phyloP scores from a whole-genome alignment of 306 rosid genomes.

The Trichosanthes truncata region DNA sequence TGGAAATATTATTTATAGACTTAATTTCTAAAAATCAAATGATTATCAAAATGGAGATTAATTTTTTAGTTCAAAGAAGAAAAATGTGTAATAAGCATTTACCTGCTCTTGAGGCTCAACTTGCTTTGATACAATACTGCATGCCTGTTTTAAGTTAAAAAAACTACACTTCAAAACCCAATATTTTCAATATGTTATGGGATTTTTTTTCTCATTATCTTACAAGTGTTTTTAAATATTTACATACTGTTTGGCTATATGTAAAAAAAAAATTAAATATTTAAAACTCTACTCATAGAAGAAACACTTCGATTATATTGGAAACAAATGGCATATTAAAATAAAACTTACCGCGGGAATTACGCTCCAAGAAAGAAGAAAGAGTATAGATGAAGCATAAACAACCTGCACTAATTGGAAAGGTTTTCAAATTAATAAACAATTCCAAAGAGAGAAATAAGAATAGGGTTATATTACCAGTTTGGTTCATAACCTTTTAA shows the following conservation, averaged over 20 bases:
- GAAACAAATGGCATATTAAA: too few relatives aligned
- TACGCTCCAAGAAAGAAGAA: not conserved
- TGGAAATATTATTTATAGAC: too few relatives aligned
- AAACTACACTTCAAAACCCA: not conserved
- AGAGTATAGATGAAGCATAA: not conserved
- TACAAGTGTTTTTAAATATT: too few relatives aligned
- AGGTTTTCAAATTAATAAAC: not conserved
- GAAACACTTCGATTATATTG: too few relatives aligned
- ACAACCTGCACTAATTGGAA: not conserved
- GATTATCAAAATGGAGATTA: too few relatives aligned
- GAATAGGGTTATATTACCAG: not conserved
- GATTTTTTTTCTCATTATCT: not conserved
- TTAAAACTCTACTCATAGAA: too few relatives aligned
- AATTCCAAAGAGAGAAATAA: not conserved
- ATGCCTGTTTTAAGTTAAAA: constrained; percentile 29
- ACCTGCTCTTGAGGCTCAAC: constrained; percentile 74
- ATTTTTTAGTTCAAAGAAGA: not conserved
- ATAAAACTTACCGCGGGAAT: not conserved
- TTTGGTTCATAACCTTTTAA: not conserved
- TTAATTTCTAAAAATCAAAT: too few relatives aligned
- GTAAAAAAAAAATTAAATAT: too few relatives aligned
- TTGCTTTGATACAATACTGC: constrained; percentile 80
- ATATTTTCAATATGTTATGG: not conserved
- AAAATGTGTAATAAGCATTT: not conserved
- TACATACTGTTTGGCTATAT: too few relatives aligned